A percentile compares a stretch with the other conserved stretches of the same genome.
phyloP scores from a whole-genome alignment of 2,329 filamentous ascomycete species.

The Fusarium napiforme region DNA sequence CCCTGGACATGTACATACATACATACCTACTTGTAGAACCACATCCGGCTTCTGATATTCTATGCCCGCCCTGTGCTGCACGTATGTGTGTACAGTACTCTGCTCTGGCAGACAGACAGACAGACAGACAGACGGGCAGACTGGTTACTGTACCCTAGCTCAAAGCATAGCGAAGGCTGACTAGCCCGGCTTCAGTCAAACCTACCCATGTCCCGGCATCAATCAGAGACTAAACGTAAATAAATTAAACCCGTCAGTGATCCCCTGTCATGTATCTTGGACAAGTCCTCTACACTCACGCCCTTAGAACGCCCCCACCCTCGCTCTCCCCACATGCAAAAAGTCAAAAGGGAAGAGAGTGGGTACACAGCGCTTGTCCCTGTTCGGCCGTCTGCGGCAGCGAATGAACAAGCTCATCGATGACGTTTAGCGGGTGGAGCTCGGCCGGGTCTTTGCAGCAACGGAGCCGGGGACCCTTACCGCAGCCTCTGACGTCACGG shows the following conservation, averaged over 20 bases:
- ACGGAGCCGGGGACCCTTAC: constrained; percentile 39
- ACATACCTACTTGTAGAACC: background rate
- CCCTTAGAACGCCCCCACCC: background rate
- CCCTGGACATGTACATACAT: background rate
- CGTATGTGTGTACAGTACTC: background rate
- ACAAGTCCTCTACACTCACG: constrained; percentile 6
- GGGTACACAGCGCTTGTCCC: constrained; percentile 4
- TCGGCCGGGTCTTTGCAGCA: constrained; percentile 40
- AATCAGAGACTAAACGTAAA: constrained; percentile 31
- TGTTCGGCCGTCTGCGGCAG: constrained; percentile 20
- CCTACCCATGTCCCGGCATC: constrained; percentile 23
- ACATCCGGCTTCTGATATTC: background rate
- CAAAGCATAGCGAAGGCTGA: background rate
- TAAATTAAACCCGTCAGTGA: constrained; percentile 25
- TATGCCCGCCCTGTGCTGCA: background rate
- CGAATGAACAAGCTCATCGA: constrained; percentile 36
- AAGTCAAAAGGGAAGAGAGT: background rate
- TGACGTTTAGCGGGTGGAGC: constrained; percentile 41
- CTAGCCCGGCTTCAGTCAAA: background rate
- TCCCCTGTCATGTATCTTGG: constrained; percentile 21
- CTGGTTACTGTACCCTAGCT: constrained; percentile 27
- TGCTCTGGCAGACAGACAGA: background rate
- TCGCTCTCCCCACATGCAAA: constrained; percentile 11
- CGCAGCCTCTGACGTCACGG: constrained; percentile 46
- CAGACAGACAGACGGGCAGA: background rate